Conservation (phyloP, 768 basidiomycete genomes). For the Flagelloscypha sp. region DNA sequence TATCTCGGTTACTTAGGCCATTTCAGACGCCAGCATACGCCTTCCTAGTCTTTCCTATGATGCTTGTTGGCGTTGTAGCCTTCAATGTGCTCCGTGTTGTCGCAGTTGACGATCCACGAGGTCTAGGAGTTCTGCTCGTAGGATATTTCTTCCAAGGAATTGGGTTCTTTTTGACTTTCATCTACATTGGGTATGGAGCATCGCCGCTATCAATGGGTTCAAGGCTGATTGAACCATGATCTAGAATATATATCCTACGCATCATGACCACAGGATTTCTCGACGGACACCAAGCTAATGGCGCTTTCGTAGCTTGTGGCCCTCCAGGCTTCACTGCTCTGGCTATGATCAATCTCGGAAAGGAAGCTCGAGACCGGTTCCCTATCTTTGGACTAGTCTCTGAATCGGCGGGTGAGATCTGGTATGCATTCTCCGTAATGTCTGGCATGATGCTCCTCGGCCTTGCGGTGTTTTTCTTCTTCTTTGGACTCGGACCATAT, state of each 20-base stretch:
- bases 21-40: conserved; percentile 10
- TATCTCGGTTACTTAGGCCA: conserved; percentile 4
- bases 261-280: conserved; percentile 42
- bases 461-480: conserved; percentile 38
- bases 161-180: conserved; percentile 42
- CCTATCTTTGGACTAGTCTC: conserved; percentile 26
- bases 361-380: conserved; percentile 30
- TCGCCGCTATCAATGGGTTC: too few relatives aligned
- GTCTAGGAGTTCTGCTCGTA: conserved; percentile 31
- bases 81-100: conserved; percentile 34
- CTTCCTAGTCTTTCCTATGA: conserved; percentile 31
- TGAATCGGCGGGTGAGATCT: conserved; percentile 33
- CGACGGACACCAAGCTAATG: conserved; percentile 39
- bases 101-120: conserved; percentile 24
- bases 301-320: conserved; percentile 39
- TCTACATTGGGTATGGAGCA: conserved; percentile 44
- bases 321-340: conserved; percentile 44
- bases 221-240: too few relatives aligned
- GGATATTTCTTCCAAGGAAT: conserved; percentile 45
- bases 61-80: conserved; percentile 41
- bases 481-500: conserved; percentile 36
- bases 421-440: conserved; percentile 34
- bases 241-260: too few relatives aligned
- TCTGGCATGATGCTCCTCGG: conserved; percentile 33
- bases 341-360: conserved; percentile 37